Conservation (phyloP, 1,284 basidiomycete genomes). For the Bondarzewia mesenterica region DNA sequence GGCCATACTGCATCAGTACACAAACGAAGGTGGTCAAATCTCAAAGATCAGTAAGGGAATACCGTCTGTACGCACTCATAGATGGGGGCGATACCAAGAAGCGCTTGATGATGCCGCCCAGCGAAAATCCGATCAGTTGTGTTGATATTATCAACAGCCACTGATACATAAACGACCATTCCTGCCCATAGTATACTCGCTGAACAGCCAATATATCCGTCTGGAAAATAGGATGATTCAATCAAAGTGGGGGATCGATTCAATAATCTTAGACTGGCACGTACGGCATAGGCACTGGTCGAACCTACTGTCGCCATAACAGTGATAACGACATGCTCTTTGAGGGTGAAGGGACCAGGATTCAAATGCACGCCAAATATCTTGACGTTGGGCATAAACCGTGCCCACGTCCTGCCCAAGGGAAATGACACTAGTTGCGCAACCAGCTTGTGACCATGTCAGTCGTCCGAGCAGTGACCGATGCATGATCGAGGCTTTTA, state of each 20-base stretch:
- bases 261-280: slow-evolving; percentile 1
- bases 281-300: slow-evolving; percentile 14
- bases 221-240: slow-evolving; percentile 19
- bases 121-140: slow-evolving; percentile 81
- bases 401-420: slow-evolving; percentile 52
- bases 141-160: slow-evolving; percentile 80
- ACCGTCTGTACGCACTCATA: slow-evolving; percentile 73
- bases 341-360: slow-evolving; percentile 49
- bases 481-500: slow-evolving; percentile 12
- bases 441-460: no score
- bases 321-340: slow-evolving; percentile 50
- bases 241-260: not conserved
- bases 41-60: not conserved
- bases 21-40: not conserved
- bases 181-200: slow-evolving; percentile 60
- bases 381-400: slow-evolving; percentile 44
- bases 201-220: slow-evolving; percentile 78
- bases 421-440: slow-evolving; percentile 62
- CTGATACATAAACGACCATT: slow-evolving; percentile 62
- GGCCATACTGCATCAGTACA: slow-evolving; percentile 70
- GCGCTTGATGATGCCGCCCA: slow-evolving; percentile 63
- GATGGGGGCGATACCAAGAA: slow-evolving; percentile 84
- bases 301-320: slow-evolving; percentile 30
- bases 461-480: slow-evolving; percentile 4
- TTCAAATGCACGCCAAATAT: slow-evolving; percentile 53